These are phyloP conservation scores for Prototheca cutis DNA, from an alignment of 163 green algal genomes.

Conservation along the genomic window DNA sequence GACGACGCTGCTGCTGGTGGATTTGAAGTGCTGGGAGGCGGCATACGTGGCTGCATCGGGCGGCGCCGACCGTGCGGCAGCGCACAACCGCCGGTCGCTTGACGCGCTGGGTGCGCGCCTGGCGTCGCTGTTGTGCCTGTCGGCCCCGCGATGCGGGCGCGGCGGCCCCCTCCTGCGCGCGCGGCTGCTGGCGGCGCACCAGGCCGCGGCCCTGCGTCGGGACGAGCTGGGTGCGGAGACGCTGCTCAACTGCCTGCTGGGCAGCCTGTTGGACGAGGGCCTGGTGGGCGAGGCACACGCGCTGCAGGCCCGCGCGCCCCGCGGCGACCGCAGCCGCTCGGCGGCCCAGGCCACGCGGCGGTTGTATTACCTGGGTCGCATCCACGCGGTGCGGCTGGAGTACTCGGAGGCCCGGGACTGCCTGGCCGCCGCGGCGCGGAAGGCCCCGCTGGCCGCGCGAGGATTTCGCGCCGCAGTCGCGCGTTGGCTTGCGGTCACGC, in stretches of 20 bases:
- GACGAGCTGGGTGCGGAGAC: conserved; percentile 88
- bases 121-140: conserved; percentile 80
- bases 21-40: conserved; percentile 35
- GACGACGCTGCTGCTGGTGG: conserved; percentile 61
- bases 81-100: conserved; percentile 84
- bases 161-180: conserved; percentile 22
- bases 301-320: conserved; percentile 82
- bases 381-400: conserved; percentile 90
- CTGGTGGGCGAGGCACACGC: conserved; percentile 96
- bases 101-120: conserved; percentile 79
- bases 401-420: conserved; percentile 95
- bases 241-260: conserved; percentile 93
- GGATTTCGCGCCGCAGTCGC: conserved; percentile 75
- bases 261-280: conserved; percentile 91
- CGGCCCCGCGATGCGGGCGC: conserved; percentile 55
- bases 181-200: conserved; percentile 78
- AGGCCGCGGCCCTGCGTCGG: conserved; percentile 80
- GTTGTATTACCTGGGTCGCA: conserved; percentile 91
- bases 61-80: conserved; percentile 42
- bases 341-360: conserved; percentile 82
- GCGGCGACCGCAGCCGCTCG: conserved; percentile 53
- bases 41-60: conserved; percentile 24
- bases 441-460: conserved; percentile 59
- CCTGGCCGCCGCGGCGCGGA: conserved; percentile 71
- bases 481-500: conserved; percentile 86